Percentiles rank a stretch among this genome's conserved stretches.
These are phyloP conservation scores for Sporothrix inflata DNA, from an alignment of 2,329 filamentous ascomycete genomes.

Conservation along the genomic window DNA sequence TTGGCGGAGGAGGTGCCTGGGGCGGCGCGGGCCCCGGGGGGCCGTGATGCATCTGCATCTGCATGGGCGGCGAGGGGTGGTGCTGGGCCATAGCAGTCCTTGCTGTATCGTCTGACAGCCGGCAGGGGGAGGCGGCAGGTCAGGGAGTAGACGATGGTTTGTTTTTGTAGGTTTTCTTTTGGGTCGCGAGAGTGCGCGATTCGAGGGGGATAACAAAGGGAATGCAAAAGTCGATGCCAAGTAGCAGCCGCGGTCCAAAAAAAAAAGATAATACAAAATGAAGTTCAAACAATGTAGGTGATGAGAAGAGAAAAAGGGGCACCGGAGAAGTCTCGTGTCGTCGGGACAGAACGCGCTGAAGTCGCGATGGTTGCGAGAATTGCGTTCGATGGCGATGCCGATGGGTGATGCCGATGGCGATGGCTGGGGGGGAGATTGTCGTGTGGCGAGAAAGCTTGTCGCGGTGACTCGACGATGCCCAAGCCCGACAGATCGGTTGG, in stretches of 20 bases:
- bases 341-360: neutral
- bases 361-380: neutral
- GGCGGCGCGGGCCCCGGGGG: slow-evolving; percentile 61
- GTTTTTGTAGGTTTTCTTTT: neutral
- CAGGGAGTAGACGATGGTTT: neutral
- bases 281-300: neutral
- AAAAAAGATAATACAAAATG: neutral
- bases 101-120: slow-evolving; percentile 26
- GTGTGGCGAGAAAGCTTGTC: neutral
- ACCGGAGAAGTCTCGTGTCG: neutral
- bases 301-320: neutral
- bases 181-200: neutral
- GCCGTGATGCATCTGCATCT: slow-evolving; percentile 66
- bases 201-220: neutral
- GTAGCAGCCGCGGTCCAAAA: neutral
- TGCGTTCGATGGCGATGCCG: neutral
- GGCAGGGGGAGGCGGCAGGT: slow-evolving; percentile 28
- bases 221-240: neutral
- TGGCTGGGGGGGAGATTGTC: neutral
- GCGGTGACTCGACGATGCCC: slow-evolving; percentile 7
- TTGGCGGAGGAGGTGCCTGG: slow-evolving; percentile 48
- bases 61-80: slow-evolving; percentile 78
- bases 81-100: slow-evolving; percentile 68
- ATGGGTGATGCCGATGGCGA: slow-evolving; percentile 7
- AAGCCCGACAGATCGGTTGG: neutral